Evolutionary conservation across 345 rosid species (phyloP), one percentile per base, ranked within the genome.

Genomic region (Arabidopsis thaliana): DNA sequence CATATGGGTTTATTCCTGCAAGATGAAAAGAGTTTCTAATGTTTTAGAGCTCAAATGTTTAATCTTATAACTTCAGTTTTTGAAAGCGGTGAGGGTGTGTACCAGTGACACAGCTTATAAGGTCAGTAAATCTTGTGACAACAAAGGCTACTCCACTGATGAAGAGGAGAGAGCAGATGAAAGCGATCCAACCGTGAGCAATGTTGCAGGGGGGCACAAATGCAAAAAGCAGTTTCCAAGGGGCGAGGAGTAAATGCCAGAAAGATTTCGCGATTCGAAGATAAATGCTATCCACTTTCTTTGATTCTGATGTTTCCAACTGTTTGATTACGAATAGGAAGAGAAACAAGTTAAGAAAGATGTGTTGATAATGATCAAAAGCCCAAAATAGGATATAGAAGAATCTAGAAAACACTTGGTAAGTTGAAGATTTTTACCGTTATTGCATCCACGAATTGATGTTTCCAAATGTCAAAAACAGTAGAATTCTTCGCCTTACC

Each of bases 101-200:
- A 94, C 97, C 98, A 79, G 98, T 88, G 65, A 88, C 94, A 45
- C 97, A 94, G 89, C 93, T 94, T 78, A 94, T 88, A 59, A 91
- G 82, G 78, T 91, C 97, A 2, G 95, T 86, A 61, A 94, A 73
- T 80, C 80, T 53, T 51, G 96, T 94, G 36, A 94, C 88, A 37
- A 89, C 67, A 50, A 87, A 91, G 60, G 98, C 94, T 34, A 93
- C 87, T 46, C 91, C 90, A 49, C 91, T 87, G 84, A 91, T 91
- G 83, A 91, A 94, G 67, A 84, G 30, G 24, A 94, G 88, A 53
- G 96, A 91, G 85, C 87, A 89, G 76, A 88, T 80, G 78, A 93
- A 91, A 59, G 97, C 91, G 52, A 91, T 65, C 98, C 97, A 94
- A 60, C 98, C 98, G 65, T 91, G 90, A 77, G 90, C 93, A 70